These are phyloP conservation scores for Boletellus sp. DNA, from an alignment of 768 basidiomycete species.

Conservation along the genomic window DNA sequence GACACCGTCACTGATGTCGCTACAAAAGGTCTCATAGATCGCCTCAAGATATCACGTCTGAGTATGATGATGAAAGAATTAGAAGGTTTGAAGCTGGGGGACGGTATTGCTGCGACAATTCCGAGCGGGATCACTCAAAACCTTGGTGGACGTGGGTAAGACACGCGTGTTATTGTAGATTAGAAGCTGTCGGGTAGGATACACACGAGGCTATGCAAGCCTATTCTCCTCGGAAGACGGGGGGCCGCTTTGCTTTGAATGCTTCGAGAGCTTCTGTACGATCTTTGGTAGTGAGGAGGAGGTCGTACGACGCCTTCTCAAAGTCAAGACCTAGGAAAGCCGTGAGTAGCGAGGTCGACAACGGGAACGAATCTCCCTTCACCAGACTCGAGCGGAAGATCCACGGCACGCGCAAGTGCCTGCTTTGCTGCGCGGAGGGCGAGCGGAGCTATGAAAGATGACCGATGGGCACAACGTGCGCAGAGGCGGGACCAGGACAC, in stretches of 20 bases:
- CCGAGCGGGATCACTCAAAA: slow-evolving; percentile 54
- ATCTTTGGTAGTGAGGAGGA: slow-evolving; percentile 69
- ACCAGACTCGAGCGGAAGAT: slow-evolving; percentile 77
- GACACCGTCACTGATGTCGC: slow-evolving; percentile 39
- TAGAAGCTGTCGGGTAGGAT: neutral
- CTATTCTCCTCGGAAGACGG: slow-evolving; percentile 79
- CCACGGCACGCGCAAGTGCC: slow-evolving; percentile 76
- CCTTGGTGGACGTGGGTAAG: slow-evolving; percentile 48
- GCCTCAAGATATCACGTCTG: slow-evolving; percentile 62
- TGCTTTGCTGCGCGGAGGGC: slow-evolving; percentile 86
- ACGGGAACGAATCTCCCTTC: neutral
- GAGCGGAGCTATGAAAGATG: slow-evolving; percentile 58
- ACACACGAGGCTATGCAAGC: slow-evolving; percentile 1
- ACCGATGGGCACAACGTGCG: neutral
- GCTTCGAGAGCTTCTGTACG: slow-evolving; percentile 80
- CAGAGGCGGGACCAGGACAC: slow-evolving; percentile 6
- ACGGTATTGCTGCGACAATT: slow-evolving; percentile 57
- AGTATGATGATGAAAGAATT: slow-evolving; percentile 88
- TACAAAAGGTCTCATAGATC: slow-evolving; percentile 50
- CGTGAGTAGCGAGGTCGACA: neutral
- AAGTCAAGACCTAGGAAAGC: slow-evolving; percentile 73
- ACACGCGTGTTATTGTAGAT: slow-evolving; percentile 7
- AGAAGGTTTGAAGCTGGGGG: slow-evolving; percentile 59
- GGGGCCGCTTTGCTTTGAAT: slow-evolving; percentile 78
- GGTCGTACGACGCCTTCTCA: slow-evolving; percentile 82